Evolutionary conservation across 345 rosid species (phyloP).

Genomic region (Lepidium didymum): DNA sequence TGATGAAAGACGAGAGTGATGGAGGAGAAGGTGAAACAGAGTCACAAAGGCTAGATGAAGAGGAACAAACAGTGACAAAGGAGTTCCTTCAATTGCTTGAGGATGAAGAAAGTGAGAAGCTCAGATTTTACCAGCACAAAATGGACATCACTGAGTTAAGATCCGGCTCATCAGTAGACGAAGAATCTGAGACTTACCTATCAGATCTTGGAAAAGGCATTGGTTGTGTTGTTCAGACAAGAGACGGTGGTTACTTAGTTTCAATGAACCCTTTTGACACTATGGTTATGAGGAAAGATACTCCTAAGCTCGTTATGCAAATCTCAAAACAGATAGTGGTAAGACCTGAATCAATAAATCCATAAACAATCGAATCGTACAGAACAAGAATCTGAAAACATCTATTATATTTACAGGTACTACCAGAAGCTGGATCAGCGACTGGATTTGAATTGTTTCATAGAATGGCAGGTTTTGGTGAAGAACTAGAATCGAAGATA

Average conservation of each 20-base stretch:
- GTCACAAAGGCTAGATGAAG: slow-evolving; percentile 66
- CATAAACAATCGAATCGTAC: not conserved
- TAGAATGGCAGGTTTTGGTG: slow-evolving; percentile 55
- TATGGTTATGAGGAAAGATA: slow-evolving; percentile 54
- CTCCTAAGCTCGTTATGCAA: slow-evolving; percentile 91
- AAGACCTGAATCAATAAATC: slow-evolving; percentile 16
- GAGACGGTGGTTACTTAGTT: slow-evolving; percentile 84
- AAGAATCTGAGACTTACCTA: slow-evolving; percentile 50
- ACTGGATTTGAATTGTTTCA: slow-evolving; percentile 74
- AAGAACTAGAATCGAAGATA: slow-evolving; percentile 58
- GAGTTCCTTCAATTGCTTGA: slow-evolving; percentile 91
- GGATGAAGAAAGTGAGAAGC: slow-evolving; percentile 41
- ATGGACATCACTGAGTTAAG: slow-evolving; percentile 43
- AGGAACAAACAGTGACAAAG: slow-evolving; percentile 72
- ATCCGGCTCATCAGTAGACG: slow-evolving; percentile 33
- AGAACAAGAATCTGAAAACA: not conserved
- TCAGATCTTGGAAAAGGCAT: slow-evolving; percentile 87
- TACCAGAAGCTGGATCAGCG: slow-evolving; percentile 8
- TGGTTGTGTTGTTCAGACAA: slow-evolving; percentile 82
- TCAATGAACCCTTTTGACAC: slow-evolving; percentile 79
- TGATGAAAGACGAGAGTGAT: slow-evolving; percentile 53
- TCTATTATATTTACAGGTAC: not conserved
- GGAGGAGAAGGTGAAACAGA: slow-evolving; percentile 39
- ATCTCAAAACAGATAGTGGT: slow-evolving; percentile 71
- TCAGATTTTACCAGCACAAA: slow-evolving; percentile 36